Percentiles rank a stretch among this genome's conserved stretches.
Evolutionary conservation across 2,329 filamentous ascomycete species (phyloP).

Genomic region (Epichloe typhina): DNA sequence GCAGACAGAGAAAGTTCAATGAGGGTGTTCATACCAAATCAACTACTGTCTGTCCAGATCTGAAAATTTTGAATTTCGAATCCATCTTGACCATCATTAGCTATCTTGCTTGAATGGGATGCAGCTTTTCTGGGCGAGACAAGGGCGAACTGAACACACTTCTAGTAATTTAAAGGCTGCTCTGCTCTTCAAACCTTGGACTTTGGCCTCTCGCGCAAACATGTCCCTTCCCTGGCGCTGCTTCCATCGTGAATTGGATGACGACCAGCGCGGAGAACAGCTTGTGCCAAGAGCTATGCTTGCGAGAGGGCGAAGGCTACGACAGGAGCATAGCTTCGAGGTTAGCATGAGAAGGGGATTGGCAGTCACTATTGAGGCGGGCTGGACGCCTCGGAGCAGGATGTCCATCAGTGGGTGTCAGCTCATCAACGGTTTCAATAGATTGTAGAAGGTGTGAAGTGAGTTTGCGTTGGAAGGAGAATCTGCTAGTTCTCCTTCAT

Average conservation of each 20-base stretch:
- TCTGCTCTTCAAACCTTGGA: constrained; percentile 72
- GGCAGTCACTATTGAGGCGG: neutral
- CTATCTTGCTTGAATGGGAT: neutral
- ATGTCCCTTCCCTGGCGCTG: constrained; percentile 60
- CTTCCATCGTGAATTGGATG: constrained; percentile 71
- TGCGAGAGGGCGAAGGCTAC: neutral
- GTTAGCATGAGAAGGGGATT: neutral
- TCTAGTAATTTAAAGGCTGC: constrained; percentile 90
- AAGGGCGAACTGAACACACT: constrained; percentile 29
- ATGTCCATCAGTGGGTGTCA: neutral
- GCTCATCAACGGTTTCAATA: neutral
- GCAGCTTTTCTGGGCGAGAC: neutral
- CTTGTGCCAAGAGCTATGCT: too few relatives aligned
- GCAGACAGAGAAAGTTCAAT: neutral
- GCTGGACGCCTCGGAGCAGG: neutral
- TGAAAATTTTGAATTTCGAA: constrained; percentile 67
- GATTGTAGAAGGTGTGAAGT: neutral
- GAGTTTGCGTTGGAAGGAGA: neutral
- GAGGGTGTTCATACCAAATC: constrained; percentile 52
- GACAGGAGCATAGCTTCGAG: neutral
- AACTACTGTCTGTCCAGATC: constrained; percentile 68
- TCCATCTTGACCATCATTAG: constrained; percentile 49
- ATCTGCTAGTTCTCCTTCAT: too few relatives aligned
- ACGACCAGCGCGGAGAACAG: constrained; percentile 10
- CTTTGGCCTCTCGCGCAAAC: constrained; percentile 62